These are phyloP conservation scores for Epichloe glyceriae DNA, from an alignment of 2,329 filamentous ascomycete genomes.

Conservation along the genomic window DNA sequence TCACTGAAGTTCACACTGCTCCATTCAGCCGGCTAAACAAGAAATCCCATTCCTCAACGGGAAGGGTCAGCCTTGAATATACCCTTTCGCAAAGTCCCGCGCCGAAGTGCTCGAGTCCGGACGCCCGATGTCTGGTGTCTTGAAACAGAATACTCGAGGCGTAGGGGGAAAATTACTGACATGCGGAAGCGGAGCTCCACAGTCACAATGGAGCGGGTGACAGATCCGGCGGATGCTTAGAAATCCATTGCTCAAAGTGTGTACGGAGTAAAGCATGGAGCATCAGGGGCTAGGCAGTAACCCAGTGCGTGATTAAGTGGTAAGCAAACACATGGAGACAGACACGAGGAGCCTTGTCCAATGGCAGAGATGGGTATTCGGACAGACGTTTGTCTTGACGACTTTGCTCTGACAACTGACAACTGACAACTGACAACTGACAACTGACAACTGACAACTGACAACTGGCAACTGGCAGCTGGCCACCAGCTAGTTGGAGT, in stretches of 20 bases:
- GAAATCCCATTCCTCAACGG: not conserved
- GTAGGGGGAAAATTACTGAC: not conserved
- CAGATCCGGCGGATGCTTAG: constrained; percentile 6
- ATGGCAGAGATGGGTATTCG: no score
- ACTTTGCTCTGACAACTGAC: no score
- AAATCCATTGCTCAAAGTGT: constrained; percentile 3
- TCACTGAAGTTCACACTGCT: not conserved
- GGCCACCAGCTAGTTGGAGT: no score
- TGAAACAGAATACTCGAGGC: not conserved
- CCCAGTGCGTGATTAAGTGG: no score
- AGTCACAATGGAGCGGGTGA: constrained; percentile 3
- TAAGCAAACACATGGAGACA: no score
- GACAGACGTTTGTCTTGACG: no score
- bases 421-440: no score
- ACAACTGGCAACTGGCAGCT: no score
- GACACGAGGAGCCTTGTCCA: no score
- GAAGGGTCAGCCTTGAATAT: not conserved
- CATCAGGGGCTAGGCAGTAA: no score
- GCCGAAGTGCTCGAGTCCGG: not conserved
- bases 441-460: no score
- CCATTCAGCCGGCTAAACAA: not conserved
- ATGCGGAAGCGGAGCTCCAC: constrained; percentile 5
- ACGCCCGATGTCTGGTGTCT: not conserved
- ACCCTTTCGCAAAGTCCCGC: not conserved
- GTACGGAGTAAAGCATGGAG: no score